Percentiles rank a stretch among this genome's conserved stretches.
These are phyloP conservation scores for Luzula sylvatica DNA, from an alignment of 176 grass and related monocot species.

Conservation along the genomic window DNA sequence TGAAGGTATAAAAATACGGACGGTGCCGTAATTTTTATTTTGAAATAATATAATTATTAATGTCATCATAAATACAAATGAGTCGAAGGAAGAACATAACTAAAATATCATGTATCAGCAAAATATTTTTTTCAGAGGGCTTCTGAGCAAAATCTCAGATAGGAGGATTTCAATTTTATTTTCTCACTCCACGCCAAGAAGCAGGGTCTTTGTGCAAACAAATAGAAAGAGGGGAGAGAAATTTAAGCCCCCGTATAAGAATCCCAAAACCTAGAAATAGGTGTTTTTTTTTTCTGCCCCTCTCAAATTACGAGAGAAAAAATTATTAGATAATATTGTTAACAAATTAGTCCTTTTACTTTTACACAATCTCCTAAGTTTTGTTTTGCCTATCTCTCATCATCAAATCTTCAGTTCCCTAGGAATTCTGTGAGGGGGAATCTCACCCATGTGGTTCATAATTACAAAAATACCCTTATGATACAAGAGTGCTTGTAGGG, in stretches of 20 bases:
- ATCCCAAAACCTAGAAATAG: slow-evolving; percentile 67
- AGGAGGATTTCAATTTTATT: too few species aligned
- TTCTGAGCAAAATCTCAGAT: slow-evolving; percentile 1
- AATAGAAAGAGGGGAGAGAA: slow-evolving; percentile 6
- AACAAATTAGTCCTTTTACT: slow-evolving; percentile 52
- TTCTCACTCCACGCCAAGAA: neutral
- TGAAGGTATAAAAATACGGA: neutral
- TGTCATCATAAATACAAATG: too few species aligned
- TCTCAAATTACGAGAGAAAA: slow-evolving; percentile 11
- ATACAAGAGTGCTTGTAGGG: neutral
- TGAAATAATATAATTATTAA: too few species aligned
- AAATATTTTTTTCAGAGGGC: neutral
- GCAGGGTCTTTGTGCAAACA: slow-evolving; percentile 5
- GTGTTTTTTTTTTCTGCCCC: slow-evolving; percentile 27
- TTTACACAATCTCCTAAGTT: slow-evolving; percentile 61
- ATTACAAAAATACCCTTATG: slow-evolving; percentile 15
- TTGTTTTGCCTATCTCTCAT: slow-evolving; percentile 38
- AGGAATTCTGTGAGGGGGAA: slow-evolving; percentile 23
- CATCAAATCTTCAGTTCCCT: slow-evolving; percentile 59
- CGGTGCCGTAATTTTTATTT: neutral
- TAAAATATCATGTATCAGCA: too few species aligned
- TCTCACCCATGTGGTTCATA: slow-evolving; percentile 1
- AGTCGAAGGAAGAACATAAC: too few species aligned
- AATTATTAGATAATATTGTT: slow-evolving; percentile 1
- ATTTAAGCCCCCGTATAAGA: slow-evolving; percentile 47